Evolutionary conservation across 768 basidiomycete genomes (phyloP), one percentile per base, ranked within the genome.

Genomic region (Guyanaporus albipodus): DNA sequence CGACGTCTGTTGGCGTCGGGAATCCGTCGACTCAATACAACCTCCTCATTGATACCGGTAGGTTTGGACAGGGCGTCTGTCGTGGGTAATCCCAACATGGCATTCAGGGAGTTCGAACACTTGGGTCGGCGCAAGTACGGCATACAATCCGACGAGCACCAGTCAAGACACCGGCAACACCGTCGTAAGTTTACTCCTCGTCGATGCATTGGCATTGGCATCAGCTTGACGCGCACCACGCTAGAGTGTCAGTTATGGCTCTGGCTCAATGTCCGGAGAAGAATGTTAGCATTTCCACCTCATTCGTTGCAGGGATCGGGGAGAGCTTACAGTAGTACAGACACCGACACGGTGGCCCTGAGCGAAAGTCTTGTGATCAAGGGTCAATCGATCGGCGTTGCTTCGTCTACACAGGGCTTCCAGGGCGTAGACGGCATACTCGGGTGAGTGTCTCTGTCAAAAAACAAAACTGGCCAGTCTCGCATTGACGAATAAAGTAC

Each of bases 21-120:
- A 67, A 55, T 38, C 79, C 79, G 6, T 55, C 76, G 3, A 75
- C 74, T 5, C 50, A 69, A 39, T 80, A 72, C 57, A 74, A 61
- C 2, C 73, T 84, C 32, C 69, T 82, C 38, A 79, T 82, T 26
- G 80, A 82, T 46, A 83, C 78, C 1, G 78, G 80, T 73, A 49
- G 21, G 67, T 34, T 50, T 41, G 21, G 24, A 18, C 8, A 18
- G 39, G 12, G 14, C 26, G 3, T 8, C 21, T 38, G 11, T n/a
- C 18, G 21, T 4, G 6, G 4, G 14, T 38, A 32, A 27, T 32
- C 46, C 33, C 10, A 38, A 46, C 31, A n/a, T 34, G 24, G 7
- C 17, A 10, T 27, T 10, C 36, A 67, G 76, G 64, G 54, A 73
- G 67, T 66, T 76, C 67, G 35, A 77, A 78, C 61, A 79, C 76